Percentiles rank a stretch among this genome's conserved stretches.
These are phyloP conservation scores for Polyporus arcularius DNA, from an alignment of 768 basidiomycete genomes.

Conservation along the genomic window DNA sequence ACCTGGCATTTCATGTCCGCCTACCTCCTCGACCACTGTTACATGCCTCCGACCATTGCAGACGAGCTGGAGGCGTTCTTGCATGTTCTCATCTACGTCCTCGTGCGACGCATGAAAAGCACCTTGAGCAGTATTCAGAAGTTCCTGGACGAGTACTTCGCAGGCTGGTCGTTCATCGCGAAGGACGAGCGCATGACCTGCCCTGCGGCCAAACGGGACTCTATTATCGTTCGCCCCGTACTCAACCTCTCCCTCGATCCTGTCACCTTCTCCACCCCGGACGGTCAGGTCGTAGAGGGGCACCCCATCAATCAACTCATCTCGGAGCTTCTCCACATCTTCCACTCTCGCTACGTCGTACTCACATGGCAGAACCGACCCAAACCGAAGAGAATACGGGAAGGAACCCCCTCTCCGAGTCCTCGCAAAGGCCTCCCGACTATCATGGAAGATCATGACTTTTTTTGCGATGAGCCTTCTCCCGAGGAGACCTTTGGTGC, in stretches of 20 bases:
- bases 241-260: background rate
- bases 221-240: too few species aligned
- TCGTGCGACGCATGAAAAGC: background rate
- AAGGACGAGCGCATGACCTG: background rate
- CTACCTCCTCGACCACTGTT: background rate
- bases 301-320: background rate
- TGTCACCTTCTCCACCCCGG: background rate
- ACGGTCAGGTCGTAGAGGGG: background rate
- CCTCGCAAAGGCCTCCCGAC: background rate
- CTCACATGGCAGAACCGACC: background rate
- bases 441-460: too few species aligned
- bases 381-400: background rate
- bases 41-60: background rate
- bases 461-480: background rate
- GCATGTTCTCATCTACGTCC: constrained; percentile 13
- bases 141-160: background rate
- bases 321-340: background rate
- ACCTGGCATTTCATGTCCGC: constrained; percentile 19
- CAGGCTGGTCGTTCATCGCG: background rate
- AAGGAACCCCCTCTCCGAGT: background rate
- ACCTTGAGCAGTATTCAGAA: background rate
- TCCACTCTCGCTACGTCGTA: background rate
- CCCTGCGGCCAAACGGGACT: background rate
- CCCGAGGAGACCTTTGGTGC: background rate
- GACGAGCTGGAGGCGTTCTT: constrained; percentile 19